phyloP scores from a whole-genome alignment of 2,329 filamentous ascomycete genomes.

The Bipolaris sorokiniana region DNA sequence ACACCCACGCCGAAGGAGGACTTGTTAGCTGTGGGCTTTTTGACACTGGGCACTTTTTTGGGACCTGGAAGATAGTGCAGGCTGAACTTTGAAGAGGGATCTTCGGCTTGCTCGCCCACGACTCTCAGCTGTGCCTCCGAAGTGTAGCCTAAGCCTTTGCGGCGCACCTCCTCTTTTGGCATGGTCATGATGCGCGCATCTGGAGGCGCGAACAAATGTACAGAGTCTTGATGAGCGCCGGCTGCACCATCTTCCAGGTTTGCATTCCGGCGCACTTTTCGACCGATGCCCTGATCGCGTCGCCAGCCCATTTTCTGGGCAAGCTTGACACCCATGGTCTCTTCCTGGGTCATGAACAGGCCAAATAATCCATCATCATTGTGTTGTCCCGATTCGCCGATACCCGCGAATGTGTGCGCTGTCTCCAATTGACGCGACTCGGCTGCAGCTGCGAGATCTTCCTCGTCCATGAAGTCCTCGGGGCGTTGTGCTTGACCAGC shows the following conservation, averaged over 20 bases:
- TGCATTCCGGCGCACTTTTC: constrained; percentile 78
- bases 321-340: constrained; percentile 86
- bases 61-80: constrained; percentile 35
- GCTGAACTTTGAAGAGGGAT: constrained; percentile 19
- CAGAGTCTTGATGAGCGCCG: constrained; percentile 47
- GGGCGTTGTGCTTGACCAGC: constrained; percentile 65
- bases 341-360: constrained; percentile 72
- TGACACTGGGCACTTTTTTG: constrained; percentile 21
- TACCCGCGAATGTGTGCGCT: constrained; percentile 72
- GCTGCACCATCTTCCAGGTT: constrained; percentile 63
- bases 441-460: constrained; percentile 86
- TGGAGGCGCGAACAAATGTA: constrained; percentile 82
- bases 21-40: constrained; percentile 61
- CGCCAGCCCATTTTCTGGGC: constrained; percentile 95
- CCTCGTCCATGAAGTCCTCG: constrained; percentile 98
- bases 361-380: constrained; percentile 68
- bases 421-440: constrained; percentile 79
- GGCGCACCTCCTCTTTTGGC: constrained; percentile 67
- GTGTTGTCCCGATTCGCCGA: constrained; percentile 68
- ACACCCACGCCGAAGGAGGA: constrained; percentile 86
- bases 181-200: constrained; percentile 74
- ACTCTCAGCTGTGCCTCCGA: constrained; percentile 62
- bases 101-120: constrained; percentile 33
- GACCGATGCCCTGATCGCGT: constrained; percentile 89
- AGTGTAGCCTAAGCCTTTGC: constrained; percentile 71